Evolutionary conservation across 805 yeast genomes (phyloP).

Genomic region (Spathaspora arborariae): DNA sequence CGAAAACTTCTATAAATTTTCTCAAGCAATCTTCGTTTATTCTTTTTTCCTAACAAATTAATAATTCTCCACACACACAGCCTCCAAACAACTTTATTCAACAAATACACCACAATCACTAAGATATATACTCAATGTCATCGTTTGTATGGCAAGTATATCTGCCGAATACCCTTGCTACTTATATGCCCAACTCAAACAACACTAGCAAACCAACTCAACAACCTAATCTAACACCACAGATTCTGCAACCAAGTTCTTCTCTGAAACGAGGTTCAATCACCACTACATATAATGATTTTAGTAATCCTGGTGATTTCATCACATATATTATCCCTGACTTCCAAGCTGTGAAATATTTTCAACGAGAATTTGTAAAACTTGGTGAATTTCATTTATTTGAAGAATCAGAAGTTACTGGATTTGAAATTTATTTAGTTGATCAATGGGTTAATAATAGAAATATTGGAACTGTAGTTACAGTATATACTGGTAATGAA

Average conservation of each 20-base stretch:
- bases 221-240: too few species aligned
- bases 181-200: neutral
- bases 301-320: conserved; percentile 13
- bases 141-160: conserved; percentile 3
- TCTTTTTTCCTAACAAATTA: neutral
- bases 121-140: neutral
- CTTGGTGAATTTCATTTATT: conserved; percentile 35
- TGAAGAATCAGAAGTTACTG: conserved; percentile 50
- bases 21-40: too few species aligned
- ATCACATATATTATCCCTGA: conserved; percentile 53
- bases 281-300: neutral
- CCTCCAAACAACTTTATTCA: neutral
- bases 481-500: conserved; percentile 82
- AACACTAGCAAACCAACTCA: too few species aligned
- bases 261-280: neutral
- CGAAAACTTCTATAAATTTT: too few species aligned
- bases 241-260: neutral
- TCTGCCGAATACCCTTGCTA: neutral
- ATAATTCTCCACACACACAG: neutral
- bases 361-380: conserved; percentile 36
- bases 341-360: conserved; percentile 46
- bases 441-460: conserved; percentile 92
- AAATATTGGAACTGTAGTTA: conserved; percentile 59
- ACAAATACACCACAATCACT: too few species aligned
- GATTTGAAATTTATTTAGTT: conserved; percentile 86